A percentile compares a stretch with the other conserved stretches of the same genome.
Conservation (phyloP, 148 eudicot genomes). For the Heliosperma pusillum region DNA sequence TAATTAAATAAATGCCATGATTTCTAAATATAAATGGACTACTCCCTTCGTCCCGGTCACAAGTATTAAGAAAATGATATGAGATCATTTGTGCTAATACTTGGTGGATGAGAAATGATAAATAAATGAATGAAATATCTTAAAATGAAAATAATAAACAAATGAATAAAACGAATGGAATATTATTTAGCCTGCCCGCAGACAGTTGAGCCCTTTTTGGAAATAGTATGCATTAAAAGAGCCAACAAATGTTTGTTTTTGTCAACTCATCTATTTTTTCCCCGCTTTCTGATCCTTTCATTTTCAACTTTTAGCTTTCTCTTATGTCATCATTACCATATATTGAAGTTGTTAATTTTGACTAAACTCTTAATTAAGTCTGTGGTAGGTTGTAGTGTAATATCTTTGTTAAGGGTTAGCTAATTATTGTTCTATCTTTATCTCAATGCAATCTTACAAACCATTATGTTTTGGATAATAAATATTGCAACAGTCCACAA, state of each 20-base stretch:
- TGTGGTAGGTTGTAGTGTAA: too few species aligned
- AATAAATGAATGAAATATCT: too few species aligned
- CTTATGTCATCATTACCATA: too few species aligned
- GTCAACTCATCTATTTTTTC: background rate
- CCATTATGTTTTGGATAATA: slow-evolving; percentile 10
- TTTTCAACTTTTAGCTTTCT: too few species aligned
- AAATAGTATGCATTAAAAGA: background rate
- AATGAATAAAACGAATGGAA: too few species aligned
- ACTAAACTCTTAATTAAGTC: background rate
- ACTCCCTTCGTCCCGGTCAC: too few species aligned
- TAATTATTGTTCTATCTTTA: background rate
- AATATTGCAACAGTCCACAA: too few species aligned
- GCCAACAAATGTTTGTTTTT: background rate
- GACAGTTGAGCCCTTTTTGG: background rate
- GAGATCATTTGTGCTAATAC: too few species aligned
- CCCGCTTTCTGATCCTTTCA: background rate
- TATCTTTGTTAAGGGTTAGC: background rate
- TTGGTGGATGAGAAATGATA: too few species aligned
- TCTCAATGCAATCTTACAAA: background rate
- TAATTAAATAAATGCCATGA: background rate
- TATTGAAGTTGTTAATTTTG: background rate
- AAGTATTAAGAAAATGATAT: too few species aligned
- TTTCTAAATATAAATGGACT: background rate
- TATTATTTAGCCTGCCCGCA: background rate
- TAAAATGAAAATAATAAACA: too few species aligned